Percentiles rank a stretch among this genome's conserved stretches.
phyloP scores from a whole-genome alignment of 305 asterid species.

The Vinca major region DNA sequence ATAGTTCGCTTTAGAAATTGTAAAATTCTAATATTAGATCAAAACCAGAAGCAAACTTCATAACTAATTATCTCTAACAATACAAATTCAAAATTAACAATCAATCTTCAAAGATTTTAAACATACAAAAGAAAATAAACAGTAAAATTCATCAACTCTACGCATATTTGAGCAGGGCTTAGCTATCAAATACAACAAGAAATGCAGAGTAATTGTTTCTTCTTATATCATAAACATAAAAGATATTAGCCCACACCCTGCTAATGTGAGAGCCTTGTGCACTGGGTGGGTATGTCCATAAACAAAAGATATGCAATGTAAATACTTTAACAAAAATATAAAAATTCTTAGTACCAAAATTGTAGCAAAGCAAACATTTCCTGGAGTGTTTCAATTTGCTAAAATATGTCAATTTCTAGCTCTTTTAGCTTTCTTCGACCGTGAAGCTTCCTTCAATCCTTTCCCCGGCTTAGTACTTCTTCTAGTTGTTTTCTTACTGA shows the following conservation, averaged over 20 bases:
- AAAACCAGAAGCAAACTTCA: too few relatives aligned
- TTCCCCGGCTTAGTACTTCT: constrained; percentile 14
- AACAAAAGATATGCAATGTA: neutral
- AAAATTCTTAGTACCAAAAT: constrained; percentile 2
- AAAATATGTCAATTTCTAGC: constrained; percentile 14
- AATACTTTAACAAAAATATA: neutral
- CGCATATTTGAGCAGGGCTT: too few relatives aligned
- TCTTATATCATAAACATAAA: neutral
- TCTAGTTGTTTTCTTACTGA: constrained; percentile 16
- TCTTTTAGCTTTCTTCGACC: constrained; percentile 16
- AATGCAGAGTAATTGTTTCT: neutral
- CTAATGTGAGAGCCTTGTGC: too few relatives aligned
- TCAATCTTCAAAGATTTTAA: too few relatives aligned
- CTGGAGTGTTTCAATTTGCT: neutral
- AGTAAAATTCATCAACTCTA: too few relatives aligned
- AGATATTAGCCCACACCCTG: neutral
- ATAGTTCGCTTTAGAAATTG: too few relatives aligned
- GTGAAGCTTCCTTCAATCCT: constrained; percentile 17
- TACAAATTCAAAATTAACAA: too few relatives aligned
- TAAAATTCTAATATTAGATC: too few relatives aligned
- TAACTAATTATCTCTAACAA: too few relatives aligned
- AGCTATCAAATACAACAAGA: neutral
- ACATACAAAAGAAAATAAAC: too few relatives aligned
- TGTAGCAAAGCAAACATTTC: constrained; percentile 1
- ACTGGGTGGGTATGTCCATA: too few relatives aligned